These are phyloP conservation scores for Debaryomyces tyrocola DNA, from an alignment of 805 yeast genomes.

Conservation along the genomic window DNA sequence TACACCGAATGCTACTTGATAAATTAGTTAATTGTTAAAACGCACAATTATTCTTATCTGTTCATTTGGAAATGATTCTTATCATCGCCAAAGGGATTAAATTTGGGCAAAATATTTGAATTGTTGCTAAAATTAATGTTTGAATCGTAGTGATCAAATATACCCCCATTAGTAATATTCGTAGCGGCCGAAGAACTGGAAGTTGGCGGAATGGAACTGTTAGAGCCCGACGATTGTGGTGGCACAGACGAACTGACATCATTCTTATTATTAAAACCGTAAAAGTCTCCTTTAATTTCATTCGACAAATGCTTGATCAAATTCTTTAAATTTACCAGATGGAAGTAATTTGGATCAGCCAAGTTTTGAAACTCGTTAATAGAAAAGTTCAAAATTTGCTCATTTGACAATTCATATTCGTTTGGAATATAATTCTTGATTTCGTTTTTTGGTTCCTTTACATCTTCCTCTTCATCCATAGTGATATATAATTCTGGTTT, in stretches of 20 bases:
- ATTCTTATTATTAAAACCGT: slow-evolving; percentile 32
- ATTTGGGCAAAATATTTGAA: slow-evolving; percentile 5
- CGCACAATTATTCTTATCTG: neutral
- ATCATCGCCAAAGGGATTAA: slow-evolving; percentile 8
- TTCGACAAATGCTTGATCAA: slow-evolving; percentile 44
- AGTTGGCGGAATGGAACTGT: neutral
- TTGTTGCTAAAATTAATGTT: neutral
- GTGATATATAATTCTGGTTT: slow-evolving; percentile 30
- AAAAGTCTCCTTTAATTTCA: slow-evolving; percentile 43
- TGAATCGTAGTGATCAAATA: neutral
- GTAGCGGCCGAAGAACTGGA: neutral
- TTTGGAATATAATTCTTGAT: slow-evolving; percentile 22
- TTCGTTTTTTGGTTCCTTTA: neutral
- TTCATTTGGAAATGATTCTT: slow-evolving; percentile 1
- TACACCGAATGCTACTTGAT: too few relatives aligned
- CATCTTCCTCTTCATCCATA: slow-evolving; percentile 9
- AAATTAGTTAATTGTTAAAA: too few relatives aligned
- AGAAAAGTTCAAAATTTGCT: slow-evolving; percentile 42
- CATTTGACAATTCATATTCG: slow-evolving; percentile 41
- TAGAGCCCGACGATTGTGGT: neutral
- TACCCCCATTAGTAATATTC: neutral
- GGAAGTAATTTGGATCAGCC: slow-evolving; percentile 49
- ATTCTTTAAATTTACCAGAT: slow-evolving; percentile 48
- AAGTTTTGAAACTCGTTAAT: slow-evolving; percentile 44
- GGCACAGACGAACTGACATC: neutral